Evolutionary conservation across 257 asterid genomes (phyloP), one percentile per base, ranked within the genome.

Genomic region (Solanum peruvianum): DNA sequence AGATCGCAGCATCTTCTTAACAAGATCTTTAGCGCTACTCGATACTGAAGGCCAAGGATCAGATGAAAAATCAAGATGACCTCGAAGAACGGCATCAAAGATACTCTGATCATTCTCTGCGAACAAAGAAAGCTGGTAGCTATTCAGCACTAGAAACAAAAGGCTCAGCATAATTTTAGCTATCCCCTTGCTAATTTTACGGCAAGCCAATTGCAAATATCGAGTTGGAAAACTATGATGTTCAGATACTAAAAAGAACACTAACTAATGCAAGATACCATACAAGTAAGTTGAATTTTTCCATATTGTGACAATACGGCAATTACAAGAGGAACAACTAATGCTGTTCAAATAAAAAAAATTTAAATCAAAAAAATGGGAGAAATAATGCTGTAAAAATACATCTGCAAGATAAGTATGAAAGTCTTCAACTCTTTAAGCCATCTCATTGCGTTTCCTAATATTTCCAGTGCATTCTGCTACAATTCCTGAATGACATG

Each of bases 1-100:
- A 83, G 93, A 91, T 37, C 90, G 93, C 82, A 97, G 94, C 99
- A 97, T 97, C 94, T 94, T 97, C 96, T 95, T 95, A 86, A 97
- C 98, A 49, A 97, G 98, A 87, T 96, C 98, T 90, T 95, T 97
- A 78, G 98, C 99, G 85, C 99, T 97, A 86, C 88, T 93, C n/a
- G 99, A 96, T 92, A 97, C 92, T 39, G 96, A 93, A 82, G 99
- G 98, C 99, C 99, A 97, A 66, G 99, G 99, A 73, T 73, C 82
- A 73, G 82, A 73, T 73, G 82, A 73, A 73, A 73, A 73, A 39
- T 73, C 82, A 39, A 73, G 82, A 73, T 73, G 95, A 77, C 99
- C 99, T 9, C 95, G 94, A 62, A 90, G 86, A 85, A 96, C 89
- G 73, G 98, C 92, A 89, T 96, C 98, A 86, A 97, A 97, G 77